Conservation (phyloP, 148 eudicot species). For the Drosera capensis region DNA sequence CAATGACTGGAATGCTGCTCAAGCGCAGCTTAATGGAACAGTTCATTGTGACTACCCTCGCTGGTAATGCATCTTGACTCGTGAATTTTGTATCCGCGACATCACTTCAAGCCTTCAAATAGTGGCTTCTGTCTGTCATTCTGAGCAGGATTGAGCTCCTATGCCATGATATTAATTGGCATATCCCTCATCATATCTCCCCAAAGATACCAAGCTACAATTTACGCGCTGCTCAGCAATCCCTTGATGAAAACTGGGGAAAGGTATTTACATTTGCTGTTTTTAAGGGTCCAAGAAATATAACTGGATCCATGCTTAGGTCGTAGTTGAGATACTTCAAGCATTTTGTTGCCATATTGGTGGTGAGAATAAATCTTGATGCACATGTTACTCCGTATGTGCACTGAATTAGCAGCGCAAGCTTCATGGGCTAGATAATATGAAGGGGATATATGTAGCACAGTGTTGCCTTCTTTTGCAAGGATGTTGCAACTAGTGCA, state of each 20-base stretch:
- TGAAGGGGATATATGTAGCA: too few relatives aligned
- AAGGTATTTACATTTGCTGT: too few relatives aligned
- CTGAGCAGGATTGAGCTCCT: slow-evolving; percentile 64
- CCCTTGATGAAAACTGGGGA: slow-evolving; percentile 84
- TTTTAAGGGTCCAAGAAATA: too few relatives aligned
- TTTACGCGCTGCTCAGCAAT: slow-evolving; percentile 71
- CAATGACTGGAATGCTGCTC: slow-evolving; percentile 82
- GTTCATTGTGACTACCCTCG: slow-evolving; percentile 92
- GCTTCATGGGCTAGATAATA: too few relatives aligned
- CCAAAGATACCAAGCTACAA: slow-evolving; percentile 90
- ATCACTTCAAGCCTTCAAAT: background rate
- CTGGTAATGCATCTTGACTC: slow-evolving; percentile 35
- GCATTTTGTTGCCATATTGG: too few relatives aligned
- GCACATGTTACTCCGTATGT: too few relatives aligned
- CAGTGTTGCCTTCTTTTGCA: background rate
- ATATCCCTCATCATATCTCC: slow-evolving; percentile 91
- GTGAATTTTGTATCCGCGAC: background rate
- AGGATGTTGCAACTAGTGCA: background rate
- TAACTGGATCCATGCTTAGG: too few relatives aligned
- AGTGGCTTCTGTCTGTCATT: background rate
- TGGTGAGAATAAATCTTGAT: too few relatives aligned
- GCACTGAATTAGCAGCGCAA: too few relatives aligned
- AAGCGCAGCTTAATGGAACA: slow-evolving; percentile 88
- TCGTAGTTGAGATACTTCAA: too few relatives aligned
- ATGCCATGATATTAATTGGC: slow-evolving; percentile 83